Evolutionary conservation across 257 asterid species (phyloP).

Genomic region (Penstemon eatonii): DNA sequence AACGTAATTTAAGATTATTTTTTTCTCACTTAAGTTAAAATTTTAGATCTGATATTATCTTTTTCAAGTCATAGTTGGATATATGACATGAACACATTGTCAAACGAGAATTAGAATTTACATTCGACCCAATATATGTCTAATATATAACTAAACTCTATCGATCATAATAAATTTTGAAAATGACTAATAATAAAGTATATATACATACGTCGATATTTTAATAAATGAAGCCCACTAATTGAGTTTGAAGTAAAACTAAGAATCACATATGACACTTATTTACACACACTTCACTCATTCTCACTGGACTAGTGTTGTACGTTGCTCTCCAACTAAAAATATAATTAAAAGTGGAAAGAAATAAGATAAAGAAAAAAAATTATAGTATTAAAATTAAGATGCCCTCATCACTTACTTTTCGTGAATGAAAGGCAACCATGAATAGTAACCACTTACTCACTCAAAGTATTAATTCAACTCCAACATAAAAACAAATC

Average conservation of each 20-base stretch:
- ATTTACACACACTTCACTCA: neutral
- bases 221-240: no score
- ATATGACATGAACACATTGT: no score
- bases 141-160: no score
- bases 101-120: no score
- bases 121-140: no score
- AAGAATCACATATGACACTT: neutral
- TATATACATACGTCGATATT: no score
- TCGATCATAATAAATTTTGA: no score
- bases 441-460: conserved; percentile 60
- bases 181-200: no score
- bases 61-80: no score
- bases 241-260: no score
- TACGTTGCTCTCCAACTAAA: neutral
- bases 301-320: neutral
- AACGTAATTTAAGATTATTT: conserved; percentile 58
- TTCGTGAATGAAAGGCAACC: conserved; percentile 79
- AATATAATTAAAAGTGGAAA: neutral
- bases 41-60: no score
- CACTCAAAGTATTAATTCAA: conserved; percentile 46
- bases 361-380: neutral
- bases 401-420: conserved; percentile 55
- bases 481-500: conserved; percentile 32
- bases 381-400: neutral
- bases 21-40: no score